Base-by-base conservation (phyloP, 169 alveolate species). In the Plasmodium chabaudi region DNA sequence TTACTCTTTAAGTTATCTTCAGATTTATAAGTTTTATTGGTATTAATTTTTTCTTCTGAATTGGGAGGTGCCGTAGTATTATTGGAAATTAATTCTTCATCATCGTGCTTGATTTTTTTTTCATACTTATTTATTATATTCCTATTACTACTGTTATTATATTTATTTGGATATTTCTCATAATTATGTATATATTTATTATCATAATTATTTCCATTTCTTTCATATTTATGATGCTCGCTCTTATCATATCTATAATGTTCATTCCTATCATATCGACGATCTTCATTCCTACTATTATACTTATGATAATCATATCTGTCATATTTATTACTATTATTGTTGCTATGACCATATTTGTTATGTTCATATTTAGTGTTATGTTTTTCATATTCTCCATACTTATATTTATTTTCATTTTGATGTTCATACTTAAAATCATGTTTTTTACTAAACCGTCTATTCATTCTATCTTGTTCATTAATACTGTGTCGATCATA, bases 1-100 rank as follows among this genome's bases (percentile, higher is more conserved):
- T 60, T 56, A 46, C 19, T 17, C n/a, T 46, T 69, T 46, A 5
- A 27, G 9, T 47, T 69, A 7, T 69, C 47, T 46, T 69, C 77
- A 15, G 1, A 1, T 39, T 27, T 51, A 34, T 34, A 51, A 10
- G 17, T 67, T 51, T 51, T 51, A 12, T 12, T 51, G 17, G 23
- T 15, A 2, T 51, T 15, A 51, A 2, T 12, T 15, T 15, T 51
- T 15, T 51, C 59, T 15, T 12, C 59, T 15, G 59, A 13, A 15
- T 51, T 51, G 3, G 23, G 23, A 51, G n/a, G n/a, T 15, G 19
- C 17, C 5, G 9, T 51, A 9, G 23, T 51, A 51, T 15, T 12
- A 15, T 15, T 51, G 7, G 19, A 12, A 51, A 51, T 0, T 7
- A 15, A 51, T 15, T 19, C 6, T 67, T 67, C 27, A 19, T 44